Base-by-base conservation (phyloP, 208 protist genomes). In the Wallacemonas collosoma region DNA sequence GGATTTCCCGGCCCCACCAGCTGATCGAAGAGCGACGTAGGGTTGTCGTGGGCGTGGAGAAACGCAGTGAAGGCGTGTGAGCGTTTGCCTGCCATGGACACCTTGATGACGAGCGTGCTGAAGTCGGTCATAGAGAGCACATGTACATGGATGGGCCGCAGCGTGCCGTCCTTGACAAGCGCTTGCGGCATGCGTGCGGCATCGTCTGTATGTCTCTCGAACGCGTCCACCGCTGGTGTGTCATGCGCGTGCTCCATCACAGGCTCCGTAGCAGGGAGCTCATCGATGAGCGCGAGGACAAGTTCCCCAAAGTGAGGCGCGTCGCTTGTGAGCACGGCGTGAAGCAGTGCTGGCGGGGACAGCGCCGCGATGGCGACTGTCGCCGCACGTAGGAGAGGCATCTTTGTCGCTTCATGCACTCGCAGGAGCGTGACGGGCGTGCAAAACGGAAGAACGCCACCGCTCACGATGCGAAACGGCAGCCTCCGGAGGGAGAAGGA, bases 311-410 rank as follows among this genome's bases (percentile, higher is more conserved):
- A 55, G 64, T 69, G 64, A 44, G 64, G 35, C 36, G 47, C 9
- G 64, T 58, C 60, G 43, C 38, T 41, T 3, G 60, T 65, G 12
- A 65, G n/a, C 12, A 65, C 60, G 2, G 36, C 15, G 53, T 77
- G 68, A 58, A 80, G 51, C 66, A 56, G 12, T 44, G 35, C 41
- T 2, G 50, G 14, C 1, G 78, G 66, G 43, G 83, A 41, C n/a
- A 65, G 55, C 8, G 74, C 69, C 11, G 80, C 43, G 17, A 76
- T 63, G 40, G 73, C 75, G 54, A 72, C 76, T 8, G 72, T n/a
- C 1, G 76, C 58, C 39, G 68, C 66, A 12, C 74, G 78, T 36
- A 90, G 71, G 8, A 90, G 70, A 7, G 85, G 85, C 39, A 87
- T 79, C 15, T 36, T 12, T 1, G 76, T 77, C 58, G 73, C 73